Base-by-base conservation (phyloP, 495 filamentous ascomycete genomes). In the Cercophora scortea region DNA sequence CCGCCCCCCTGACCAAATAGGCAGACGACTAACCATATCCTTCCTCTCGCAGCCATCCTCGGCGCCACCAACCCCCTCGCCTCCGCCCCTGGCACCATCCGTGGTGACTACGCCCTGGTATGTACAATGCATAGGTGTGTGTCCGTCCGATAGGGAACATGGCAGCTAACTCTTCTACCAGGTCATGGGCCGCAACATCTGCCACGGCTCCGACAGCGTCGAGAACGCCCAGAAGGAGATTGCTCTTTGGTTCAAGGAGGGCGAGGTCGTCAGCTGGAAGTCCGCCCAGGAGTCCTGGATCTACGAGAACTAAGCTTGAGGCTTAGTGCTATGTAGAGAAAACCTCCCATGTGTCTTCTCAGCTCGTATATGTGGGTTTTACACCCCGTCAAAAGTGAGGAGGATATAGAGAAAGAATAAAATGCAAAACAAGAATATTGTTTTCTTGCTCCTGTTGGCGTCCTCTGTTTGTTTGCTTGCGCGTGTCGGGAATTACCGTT, bases 201-300 rank as follows among this genome's bases (percentile, higher is more conserved):
- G 93, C 85, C 93, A 98, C 82, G 93, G 93, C 69, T 95, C 90
- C 74, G 93, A 98, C 83, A 82, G 79, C 74, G 91, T 97, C 74
- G 93, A 97, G 82, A 93, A 78, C 77, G 93, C 93, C 73, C 83
- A 97, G 86, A 96, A 96, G 87, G 93, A 98, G 81, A 98, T 98
- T 69, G 86, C 81, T 61, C 85, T 96, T 66, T 98, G 93, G 93
- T 98, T 98, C 88, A 77, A 82, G 70, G 72, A 84, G 61, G 83
- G 80, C 59, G 93, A 98, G 73, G 62, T 95, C 63, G 72, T 88
- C 72, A 75, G 62, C 70, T 98, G 83, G 78, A 89, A 89, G 79
- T 75, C 74, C 62, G 77, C 86, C 68, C 80, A 86, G 74, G 77
- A 85, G 73, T 79, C 81, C 77, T 98, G 93, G 93, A 76, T 96